Base-by-base conservation (phyloP, 2,329 filamentous ascomycete species). In the Diaporthe eres region DNA sequence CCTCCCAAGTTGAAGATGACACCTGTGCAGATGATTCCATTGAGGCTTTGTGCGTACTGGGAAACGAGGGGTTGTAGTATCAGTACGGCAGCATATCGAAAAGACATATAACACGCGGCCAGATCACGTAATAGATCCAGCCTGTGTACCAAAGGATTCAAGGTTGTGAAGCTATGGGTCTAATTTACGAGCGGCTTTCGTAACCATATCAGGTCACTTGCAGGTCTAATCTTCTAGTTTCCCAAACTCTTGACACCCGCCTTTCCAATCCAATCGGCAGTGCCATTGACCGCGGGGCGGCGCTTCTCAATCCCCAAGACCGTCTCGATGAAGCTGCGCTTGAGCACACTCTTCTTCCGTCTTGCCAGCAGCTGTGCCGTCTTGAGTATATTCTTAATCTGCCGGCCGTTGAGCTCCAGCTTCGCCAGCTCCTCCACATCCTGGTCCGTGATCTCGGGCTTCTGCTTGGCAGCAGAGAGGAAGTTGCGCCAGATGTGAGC, bases 401-500 rank as follows among this genome's bases (percentile, higher is more conserved):
- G 82, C 60, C 82, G 80, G 22, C 85, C 83, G 19, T 81, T 82
- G 57, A 82, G 78, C 76, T 80, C 77, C 49, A 84, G 81, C 77
- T 85, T 81, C 68, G 86, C 80, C 63, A 86, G 83, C 44, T 84
- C 83, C 22, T 82, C 79, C 77, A 85, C 83, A 39, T 85, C 82
- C 44, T 79, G 76, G 47, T 84, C 79, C 10, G 84, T 78, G 71
- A 82, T 72, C 47, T 79, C 77, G 70, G 79, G 77, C 78, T 78
- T 72, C 72, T 80, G 75, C 63, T 77, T 80, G n/a, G 82, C 79
- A 8, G 84, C 82, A 34, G 75, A 75, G 7, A 87, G 76, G 79
- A 87, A 87, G 68, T 84, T 84, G 19, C 79, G 75, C 86, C 86
- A 87, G 72, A 87, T 83, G 68, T 79, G 74, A 12, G 74, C 81